These are phyloP conservation scores for Colletotrichum endophyticum DNA, from an alignment of 2,329 filamentous ascomycete genomes.

Conservation along the genomic window DNA sequence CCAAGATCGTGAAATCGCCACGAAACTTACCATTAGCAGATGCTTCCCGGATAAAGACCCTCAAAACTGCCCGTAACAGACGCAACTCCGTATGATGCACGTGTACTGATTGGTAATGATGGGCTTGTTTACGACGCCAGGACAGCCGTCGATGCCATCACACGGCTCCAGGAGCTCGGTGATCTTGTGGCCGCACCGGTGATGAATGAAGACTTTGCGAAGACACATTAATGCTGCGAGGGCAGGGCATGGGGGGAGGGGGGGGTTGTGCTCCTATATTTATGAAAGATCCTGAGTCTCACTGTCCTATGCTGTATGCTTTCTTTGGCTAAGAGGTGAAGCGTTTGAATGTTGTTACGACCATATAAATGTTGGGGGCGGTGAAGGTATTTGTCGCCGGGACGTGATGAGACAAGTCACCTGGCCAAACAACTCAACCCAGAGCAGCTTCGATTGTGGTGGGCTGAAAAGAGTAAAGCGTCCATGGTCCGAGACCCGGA, in stretches of 20 bases:
- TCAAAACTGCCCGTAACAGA: conserved; percentile 32
- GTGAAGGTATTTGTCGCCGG: neutral
- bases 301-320: neutral
- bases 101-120: conserved; percentile 34
- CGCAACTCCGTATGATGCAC: conserved; percentile 29
- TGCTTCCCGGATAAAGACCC: neutral
- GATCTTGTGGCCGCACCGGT: conserved; percentile 35
- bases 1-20: neutral
- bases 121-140: conserved; percentile 20
- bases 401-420: neutral
- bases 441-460: neutral
- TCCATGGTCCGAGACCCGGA: neutral
- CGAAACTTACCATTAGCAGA: neutral
- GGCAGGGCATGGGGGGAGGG: no score
- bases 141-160: conserved; percentile 29
- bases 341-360: neutral
- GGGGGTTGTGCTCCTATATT: neutral
- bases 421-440: neutral
- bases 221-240: conserved; percentile 25
- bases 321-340: neutral
- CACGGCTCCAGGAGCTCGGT: conserved; percentile 31
- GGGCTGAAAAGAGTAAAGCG: neutral
- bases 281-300: neutral
- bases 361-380: no score
- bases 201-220: conserved; percentile 34